Percentiles rank a stretch among this genome's conserved stretches.
Evolutionary conservation across 495 filamentous ascomycete species (phyloP).

Genomic region (Neurospora cerealis): DNA sequence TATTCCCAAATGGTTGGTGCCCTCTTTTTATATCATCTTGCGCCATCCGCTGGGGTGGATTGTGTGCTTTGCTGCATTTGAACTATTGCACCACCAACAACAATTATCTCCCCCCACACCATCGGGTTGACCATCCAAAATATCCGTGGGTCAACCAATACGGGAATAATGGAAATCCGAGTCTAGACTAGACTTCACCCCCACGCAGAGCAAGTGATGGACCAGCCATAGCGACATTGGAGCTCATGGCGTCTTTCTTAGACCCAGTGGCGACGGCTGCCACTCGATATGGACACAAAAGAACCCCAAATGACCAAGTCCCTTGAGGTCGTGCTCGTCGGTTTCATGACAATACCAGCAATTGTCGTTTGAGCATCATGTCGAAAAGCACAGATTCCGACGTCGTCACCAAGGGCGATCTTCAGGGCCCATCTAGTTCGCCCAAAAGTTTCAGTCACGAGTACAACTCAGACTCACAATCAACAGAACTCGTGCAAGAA

Average conservation of each 20-base stretch:
- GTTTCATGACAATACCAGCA: not conserved
- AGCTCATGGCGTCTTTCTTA: not conserved
- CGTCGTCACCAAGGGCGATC: not conserved
- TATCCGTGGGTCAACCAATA: not conserved
- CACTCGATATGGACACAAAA: not conserved
- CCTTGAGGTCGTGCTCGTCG: not conserved
- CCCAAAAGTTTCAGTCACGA: not conserved
- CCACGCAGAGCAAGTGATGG: not conserved
- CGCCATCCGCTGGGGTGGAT: not conserved
- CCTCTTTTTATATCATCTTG: not conserved
- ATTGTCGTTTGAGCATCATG: not conserved
- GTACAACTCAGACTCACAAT: not conserved
- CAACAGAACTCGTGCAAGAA: slow-evolving; percentile 5
- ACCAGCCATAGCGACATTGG: not conserved
- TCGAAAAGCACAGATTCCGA: not conserved
- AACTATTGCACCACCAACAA: not conserved
- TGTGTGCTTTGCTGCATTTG: not conserved
- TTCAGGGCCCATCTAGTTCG: not conserved
- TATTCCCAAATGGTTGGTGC: not conserved
- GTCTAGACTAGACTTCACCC: not conserved
- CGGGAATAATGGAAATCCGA: not conserved
- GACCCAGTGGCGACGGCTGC: not conserved
- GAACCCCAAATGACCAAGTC: not conserved
- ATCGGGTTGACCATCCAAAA: not conserved
- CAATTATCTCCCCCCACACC: not conserved